Evolutionary conservation across 192 early-diverging fungal genomes (phyloP), one percentile per base, ranked within the genome.

Genomic region (Entomortierella parvispora): DNA sequence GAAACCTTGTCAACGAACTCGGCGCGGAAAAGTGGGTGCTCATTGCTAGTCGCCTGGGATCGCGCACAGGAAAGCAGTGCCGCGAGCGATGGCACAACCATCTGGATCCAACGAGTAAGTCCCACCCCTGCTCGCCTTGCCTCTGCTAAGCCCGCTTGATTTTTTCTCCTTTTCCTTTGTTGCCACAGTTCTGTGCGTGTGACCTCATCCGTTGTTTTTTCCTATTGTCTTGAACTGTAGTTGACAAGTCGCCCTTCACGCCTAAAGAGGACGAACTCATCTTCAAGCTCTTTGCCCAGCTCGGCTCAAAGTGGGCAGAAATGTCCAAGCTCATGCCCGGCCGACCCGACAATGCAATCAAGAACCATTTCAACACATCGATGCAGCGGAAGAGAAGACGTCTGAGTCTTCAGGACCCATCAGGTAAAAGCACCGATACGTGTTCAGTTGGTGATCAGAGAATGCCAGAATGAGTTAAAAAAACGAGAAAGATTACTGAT

Each of bases 301-400:
- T 77, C 17, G 74, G 74, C 17, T 77, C 74, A 14, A 77, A 77
- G 26, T 77, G 74, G 74, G 74, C 74, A 25, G 74, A 77, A 33
- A 77, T 77, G 74, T 77, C 74, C 6, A 77, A 77, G n/a, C 65
- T 77, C 32, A 77, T 77, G 74, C 74, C 74, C 28, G 74, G 74
- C 31, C 65, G 74, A 31, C 74, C 74, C 12, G 74, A 77, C 14
- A 77, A 77, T 31, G 74, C 74, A 2, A 77, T 77, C 61, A 77
- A 77, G 43, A 77, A 77, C 26, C 74, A 77, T 37, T 77, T 77
- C 26, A 77, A 77, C 48, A 77, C 74, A 44, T 77, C 74, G 8
- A 77, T 77, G 74, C 74, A 77, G 25, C 65, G 74, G 31, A 77
- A 77, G 51, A 65, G 74, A 48, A 77, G 74, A 45, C 58, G 66